phyloP scores from a whole-genome alignment of 129 eudicot genomes.

The Artemisia annua region DNA sequence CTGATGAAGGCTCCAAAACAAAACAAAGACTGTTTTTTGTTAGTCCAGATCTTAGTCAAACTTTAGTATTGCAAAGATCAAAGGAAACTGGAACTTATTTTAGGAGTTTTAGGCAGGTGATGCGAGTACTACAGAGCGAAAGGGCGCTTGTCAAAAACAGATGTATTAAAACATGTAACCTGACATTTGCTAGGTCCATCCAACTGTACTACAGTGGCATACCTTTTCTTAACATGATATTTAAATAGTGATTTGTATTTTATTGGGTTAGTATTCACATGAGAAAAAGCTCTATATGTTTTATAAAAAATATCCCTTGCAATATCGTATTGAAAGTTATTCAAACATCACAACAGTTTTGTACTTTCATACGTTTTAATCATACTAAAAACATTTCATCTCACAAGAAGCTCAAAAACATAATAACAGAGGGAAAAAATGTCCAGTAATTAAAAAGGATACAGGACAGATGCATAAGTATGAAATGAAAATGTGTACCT shows the following conservation, averaged over 20 bases:
- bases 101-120: too few relatives aligned
- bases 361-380: slow-evolving; percentile 1
- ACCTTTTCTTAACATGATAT: too few relatives aligned
- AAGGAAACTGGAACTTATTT: too few relatives aligned
- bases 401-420: slow-evolving; percentile 1
- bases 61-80: too few relatives aligned
- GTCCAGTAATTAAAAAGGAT: background rate
- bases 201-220: too few relatives aligned
- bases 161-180: too few relatives aligned
- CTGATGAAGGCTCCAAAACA: background rate
- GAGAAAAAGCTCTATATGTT: background rate
- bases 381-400: background rate
- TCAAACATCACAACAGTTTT: background rate
- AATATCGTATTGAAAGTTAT: background rate
- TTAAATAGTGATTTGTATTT: too few relatives aligned
- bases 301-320: background rate
- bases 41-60: too few relatives aligned
- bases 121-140: too few relatives aligned
- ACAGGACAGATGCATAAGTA: background rate
- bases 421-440: background rate
- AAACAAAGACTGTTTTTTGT: too few relatives aligned
- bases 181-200: too few relatives aligned
- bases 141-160: too few relatives aligned
- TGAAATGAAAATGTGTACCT: slow-evolving; percentile 44
- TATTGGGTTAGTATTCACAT: background rate